Evolutionary conservation across 2,329 filamentous ascomycete genomes (phyloP).

Genomic region (Penicillium corylophilum): DNA sequence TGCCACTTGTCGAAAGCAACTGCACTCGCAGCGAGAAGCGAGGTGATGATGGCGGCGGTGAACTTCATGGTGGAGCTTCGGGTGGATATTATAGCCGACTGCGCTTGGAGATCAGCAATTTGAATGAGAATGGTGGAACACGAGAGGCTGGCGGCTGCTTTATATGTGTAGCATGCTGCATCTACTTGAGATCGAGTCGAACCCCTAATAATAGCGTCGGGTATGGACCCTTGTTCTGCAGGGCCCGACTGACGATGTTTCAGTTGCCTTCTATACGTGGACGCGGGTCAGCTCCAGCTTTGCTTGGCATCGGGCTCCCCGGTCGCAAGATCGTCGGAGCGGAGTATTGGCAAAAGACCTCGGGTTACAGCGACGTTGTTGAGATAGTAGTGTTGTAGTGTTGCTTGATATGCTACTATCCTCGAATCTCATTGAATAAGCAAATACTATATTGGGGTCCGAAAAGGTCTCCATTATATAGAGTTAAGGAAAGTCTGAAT

Average conservation of each 20-base stretch:
- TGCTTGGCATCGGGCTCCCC: slow-evolving; percentile 14
- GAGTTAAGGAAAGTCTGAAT: neutral
- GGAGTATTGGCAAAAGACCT: neutral
- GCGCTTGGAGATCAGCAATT: neutral
- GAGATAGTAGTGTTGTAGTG: too few species aligned
- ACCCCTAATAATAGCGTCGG: slow-evolving; percentile 10
- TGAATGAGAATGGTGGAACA: neutral
- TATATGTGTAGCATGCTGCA: slow-evolving; percentile 2
- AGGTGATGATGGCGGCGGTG: slow-evolving; percentile 23
- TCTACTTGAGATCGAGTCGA: neutral
- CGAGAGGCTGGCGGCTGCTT: neutral
- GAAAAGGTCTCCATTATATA: too few species aligned
- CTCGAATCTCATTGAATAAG: too few species aligned
- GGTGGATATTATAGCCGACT: neutral
- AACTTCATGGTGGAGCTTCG: slow-evolving; percentile 28
- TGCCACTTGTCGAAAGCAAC: slow-evolving; percentile 33
- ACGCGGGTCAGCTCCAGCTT: neutral
- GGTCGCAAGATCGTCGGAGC: neutral
- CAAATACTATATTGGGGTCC: too few species aligned
- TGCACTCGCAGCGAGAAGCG: slow-evolving; percentile 26
- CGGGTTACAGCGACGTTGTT: too few species aligned
- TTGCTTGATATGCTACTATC: too few species aligned
- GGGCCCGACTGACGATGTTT: slow-evolving; percentile 18
- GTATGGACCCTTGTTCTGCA: slow-evolving; percentile 2
- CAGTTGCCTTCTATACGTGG: slow-evolving; percentile 19